Base-by-base conservation (phyloP, 2,329 filamentous ascomycete genomes). In the Arachnomyces sp. region DNA sequence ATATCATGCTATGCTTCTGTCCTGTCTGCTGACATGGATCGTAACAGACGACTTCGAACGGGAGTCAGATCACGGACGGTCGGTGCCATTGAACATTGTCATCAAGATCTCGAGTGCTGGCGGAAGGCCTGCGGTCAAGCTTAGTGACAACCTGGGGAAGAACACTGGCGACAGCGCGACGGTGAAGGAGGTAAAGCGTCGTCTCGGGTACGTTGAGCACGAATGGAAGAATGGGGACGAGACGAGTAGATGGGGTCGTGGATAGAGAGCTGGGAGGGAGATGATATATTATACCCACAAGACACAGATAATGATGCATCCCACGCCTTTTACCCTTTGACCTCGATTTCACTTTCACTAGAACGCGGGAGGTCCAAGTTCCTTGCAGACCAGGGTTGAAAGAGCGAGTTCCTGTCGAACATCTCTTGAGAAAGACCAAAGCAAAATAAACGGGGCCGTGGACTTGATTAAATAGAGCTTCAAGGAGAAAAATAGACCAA, bases 61-160 rank as follows among this genome's bases (percentile, higher is more conserved):
- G 49, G 67, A 75, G 45, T 78, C 72, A 28, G 84, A 81, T 1
- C 81, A 81, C 30, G 79, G 79, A 51, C 96, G 95, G 65, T 95
- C 89, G 0, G 78, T 81, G 12, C 92, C 92, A 0, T 68, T 98
- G 40, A 98, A 98, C 56, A 98, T 98, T 54, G 92, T 98, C 51
- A 95, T 98, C 67, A 98, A 98, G 67, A 74, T 98, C 45, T 86
- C 85, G 46, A 88, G 85, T 7, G 92, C 88, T 0, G 77, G 72
- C 11, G 89, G 89, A 4, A 77, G 81, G 34, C 77, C 82, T 0
- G 89, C 92, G 2, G 79, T 98, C 57, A 98, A 98, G 71, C 85
- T 98, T 50, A 95, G 80, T 48, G 83, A 90, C 61, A 95, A 96
- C 56, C 74, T 82, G 49, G 78, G 88, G 34, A 98, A 98, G 73